These are phyloP conservation scores for Flueggea neowawraea DNA, from an alignment of 441 rosid genomes.

Conservation along the genomic window DNA sequence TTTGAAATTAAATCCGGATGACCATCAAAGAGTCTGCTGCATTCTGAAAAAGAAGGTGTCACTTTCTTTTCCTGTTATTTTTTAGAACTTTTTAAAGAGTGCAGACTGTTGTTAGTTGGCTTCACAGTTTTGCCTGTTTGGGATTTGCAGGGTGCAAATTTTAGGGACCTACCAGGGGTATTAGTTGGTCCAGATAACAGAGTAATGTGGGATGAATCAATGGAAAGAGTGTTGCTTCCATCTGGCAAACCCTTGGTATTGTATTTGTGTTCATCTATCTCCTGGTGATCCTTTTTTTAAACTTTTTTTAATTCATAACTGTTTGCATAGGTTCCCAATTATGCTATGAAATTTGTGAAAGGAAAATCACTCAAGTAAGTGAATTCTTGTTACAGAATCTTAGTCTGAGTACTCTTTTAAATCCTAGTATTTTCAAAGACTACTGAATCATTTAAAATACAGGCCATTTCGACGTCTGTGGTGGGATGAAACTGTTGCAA, in stretches of 20 bases:
- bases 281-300: neutral
- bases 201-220: constrained; percentile 50
- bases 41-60: constrained; percentile 71
- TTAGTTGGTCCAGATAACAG: constrained; percentile 40
- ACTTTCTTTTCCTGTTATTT: neutral
- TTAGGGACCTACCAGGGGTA: constrained; percentile 77
- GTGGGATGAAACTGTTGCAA: constrained; percentile 88
- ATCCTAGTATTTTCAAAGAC: too few relatives aligned
- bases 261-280: neutral
- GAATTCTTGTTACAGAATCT: neutral
- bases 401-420: too few relatives aligned
- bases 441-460: neutral
- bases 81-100: neutral
- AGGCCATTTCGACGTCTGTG: constrained; percentile 80
- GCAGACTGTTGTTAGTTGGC: too few relatives aligned
- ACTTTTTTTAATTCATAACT: too few relatives aligned
- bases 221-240: constrained; percentile 32
- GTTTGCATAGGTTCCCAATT: constrained; percentile 53
- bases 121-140: too few relatives aligned
- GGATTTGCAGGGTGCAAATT: constrained; percentile 48
- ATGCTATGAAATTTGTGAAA: constrained; percentile 44
- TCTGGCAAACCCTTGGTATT: constrained; percentile 64
- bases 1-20: constrained; percentile 40
- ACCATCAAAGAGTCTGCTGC: constrained; percentile 50
- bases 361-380: constrained; percentile 62